phyloP scores from a whole-genome alignment of 345 rosid species.

The Aethionema arabicum region DNA sequence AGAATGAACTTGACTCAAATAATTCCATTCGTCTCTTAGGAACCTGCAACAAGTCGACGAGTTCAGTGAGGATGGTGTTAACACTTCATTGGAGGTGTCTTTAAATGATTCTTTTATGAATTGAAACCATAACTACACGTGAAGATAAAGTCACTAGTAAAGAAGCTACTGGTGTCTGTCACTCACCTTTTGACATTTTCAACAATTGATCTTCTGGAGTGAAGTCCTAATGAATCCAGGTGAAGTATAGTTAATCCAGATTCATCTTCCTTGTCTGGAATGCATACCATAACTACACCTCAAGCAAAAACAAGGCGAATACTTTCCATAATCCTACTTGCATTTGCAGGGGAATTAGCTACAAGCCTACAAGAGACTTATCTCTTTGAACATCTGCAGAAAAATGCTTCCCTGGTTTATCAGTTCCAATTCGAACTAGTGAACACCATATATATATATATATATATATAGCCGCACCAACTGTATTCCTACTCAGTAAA shows the following conservation, averaged over 20 bases:
- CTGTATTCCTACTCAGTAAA: too few species aligned
- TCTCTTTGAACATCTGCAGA: too few species aligned
- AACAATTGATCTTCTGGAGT: constrained; percentile 58
- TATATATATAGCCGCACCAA: too few species aligned
- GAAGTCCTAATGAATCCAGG: constrained; percentile 83
- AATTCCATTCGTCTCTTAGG: constrained; percentile 79
- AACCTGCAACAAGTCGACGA: constrained; percentile 44
- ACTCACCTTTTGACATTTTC: constrained; percentile 74
- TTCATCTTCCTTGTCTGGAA: constrained; percentile 78
- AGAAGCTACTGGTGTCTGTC: constrained; percentile 23
- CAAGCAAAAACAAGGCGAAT: too few species aligned
- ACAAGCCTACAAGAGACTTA: too few species aligned
- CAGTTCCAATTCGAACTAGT: too few species aligned
- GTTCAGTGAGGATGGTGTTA: too few species aligned
- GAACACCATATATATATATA: too few species aligned
- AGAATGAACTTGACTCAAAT: constrained; percentile 50
- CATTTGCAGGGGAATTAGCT: too few species aligned
- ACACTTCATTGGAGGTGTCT: neutral
- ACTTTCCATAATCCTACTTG: too few species aligned
- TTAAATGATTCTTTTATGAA: neutral
- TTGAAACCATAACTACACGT: neutral
- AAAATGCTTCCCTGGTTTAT: too few species aligned
- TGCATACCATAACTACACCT: constrained; percentile 86
- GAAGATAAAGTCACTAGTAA: neutral
- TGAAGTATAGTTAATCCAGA: constrained; percentile 83